phyloP scores from a whole-genome alignment of 768 basidiomycete species.

The Scleroderma citrinum region DNA sequence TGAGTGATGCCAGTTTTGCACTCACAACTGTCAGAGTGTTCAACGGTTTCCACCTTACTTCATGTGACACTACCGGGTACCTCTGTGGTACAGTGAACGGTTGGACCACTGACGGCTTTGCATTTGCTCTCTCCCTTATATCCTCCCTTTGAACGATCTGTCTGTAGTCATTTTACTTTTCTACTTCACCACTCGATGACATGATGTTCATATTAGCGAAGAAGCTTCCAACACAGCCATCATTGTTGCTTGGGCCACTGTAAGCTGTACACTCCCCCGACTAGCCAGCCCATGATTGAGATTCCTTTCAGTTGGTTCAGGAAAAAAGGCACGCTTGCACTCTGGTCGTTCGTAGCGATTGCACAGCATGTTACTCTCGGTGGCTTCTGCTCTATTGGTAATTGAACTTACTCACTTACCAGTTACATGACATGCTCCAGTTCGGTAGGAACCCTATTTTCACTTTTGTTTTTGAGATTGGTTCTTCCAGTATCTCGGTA shows the following conservation, averaged over 20 bases:
- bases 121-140: conserved; percentile 46
- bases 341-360: conserved; percentile 52
- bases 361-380: conserved; percentile 34
- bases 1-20: conserved; percentile 56
- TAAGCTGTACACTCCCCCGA: conserved; percentile 26
- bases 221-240: conserved; percentile 51
- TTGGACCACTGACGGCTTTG: conserved; percentile 45
- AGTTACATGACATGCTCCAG: no score
- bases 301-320: conserved; percentile 40
- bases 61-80: background rate
- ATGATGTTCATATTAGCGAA: conserved; percentile 48
- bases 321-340: conserved; percentile 34
- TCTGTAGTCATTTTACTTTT: conserved; percentile 12
- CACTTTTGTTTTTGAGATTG: no score
- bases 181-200: no score
- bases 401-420: no score
- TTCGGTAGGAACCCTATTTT: no score
- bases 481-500: background rate
- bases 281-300: conserved; percentile 44
- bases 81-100: conserved; percentile 26
- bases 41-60: conserved; percentile 10
- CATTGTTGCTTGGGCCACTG: conserved; percentile 55
- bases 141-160: conserved; percentile 45
- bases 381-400: background rate
- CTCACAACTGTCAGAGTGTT: conserved; percentile 43